Percentiles rank a stretch among this genome's conserved stretches.
Conservation (phyloP, 768 basidiomycete species). For the Termitomyces sp. region DNA sequence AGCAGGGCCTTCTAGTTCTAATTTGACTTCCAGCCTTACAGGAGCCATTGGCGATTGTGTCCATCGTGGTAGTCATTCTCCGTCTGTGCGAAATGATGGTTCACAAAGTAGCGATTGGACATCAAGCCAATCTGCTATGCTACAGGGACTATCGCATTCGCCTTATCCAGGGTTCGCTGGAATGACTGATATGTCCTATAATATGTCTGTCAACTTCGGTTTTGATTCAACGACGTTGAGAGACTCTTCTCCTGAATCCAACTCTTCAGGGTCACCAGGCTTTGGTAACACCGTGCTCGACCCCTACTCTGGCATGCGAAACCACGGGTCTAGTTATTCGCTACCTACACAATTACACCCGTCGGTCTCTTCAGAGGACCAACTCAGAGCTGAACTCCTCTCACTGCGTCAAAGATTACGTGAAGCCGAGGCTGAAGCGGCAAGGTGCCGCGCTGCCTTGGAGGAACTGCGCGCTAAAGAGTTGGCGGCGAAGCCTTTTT, state of each 20-base stretch:
- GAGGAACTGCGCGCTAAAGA: constrained; percentile 15
- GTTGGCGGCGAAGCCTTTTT: background rate
- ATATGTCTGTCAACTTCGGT: constrained; percentile 13
- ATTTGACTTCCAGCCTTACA: constrained; percentile 45
- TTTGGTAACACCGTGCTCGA: constrained; percentile 9
- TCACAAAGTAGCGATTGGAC: constrained; percentile 5
- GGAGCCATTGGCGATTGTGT: constrained; percentile 57
- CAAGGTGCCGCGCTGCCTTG: constrained; percentile 36
- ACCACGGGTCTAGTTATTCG: constrained; percentile 11
- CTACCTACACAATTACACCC: constrained; percentile 11
- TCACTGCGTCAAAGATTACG: constrained; percentile 51
- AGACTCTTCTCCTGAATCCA: constrained; percentile 34
- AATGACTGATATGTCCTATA: constrained; percentile 12
- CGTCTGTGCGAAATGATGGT: constrained; percentile 7
- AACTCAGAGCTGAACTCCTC: constrained; percentile 44
- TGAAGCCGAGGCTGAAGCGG: constrained; percentile 59
- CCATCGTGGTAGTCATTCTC: constrained; percentile 20
- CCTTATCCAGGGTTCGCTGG: constrained; percentile 20
- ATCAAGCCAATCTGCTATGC: constrained; percentile 12
- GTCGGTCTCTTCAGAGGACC: constrained; percentile 18
- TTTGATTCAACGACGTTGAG: constrained; percentile 22
- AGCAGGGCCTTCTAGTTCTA: constrained; percentile 35
- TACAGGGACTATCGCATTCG: constrained; percentile 20
- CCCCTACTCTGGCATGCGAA: constrained; percentile 9
- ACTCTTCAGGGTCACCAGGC: constrained; percentile 27